phyloP scores from a whole-genome alignment of 2,329 filamentous ascomycete genomes.

The Orbilia blumenaviensis region DNA sequence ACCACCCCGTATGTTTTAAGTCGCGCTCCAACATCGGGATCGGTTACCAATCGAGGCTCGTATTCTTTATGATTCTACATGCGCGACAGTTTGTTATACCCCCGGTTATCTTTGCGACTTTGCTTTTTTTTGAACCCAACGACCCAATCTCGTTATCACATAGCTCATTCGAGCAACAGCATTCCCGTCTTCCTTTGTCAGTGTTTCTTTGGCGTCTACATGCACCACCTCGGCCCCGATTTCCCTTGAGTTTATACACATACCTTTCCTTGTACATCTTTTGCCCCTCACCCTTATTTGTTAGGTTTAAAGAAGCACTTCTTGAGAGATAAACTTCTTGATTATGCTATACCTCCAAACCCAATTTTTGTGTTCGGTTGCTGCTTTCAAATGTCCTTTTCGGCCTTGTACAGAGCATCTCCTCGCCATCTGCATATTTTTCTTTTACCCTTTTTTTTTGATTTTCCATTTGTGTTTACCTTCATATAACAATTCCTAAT shows the following conservation, averaged over 20 bases:
- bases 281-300: slow-evolving; percentile 20
- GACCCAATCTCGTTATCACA: slow-evolving; percentile 24
- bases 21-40: neutral
- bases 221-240: slow-evolving; percentile 50
- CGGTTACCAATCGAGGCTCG: neutral
- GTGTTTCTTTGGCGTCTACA: slow-evolving; percentile 53
- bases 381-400: slow-evolving; percentile 30
- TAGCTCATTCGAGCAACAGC: slow-evolving; percentile 30
- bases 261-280: slow-evolving; percentile 54
- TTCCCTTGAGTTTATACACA: slow-evolving; percentile 47
- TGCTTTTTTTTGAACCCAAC: neutral
- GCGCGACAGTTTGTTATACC: slow-evolving; percentile 25
- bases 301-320: neutral
- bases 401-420: slow-evolving; percentile 48
- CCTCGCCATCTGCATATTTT: slow-evolving; percentile 33
- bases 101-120: slow-evolving; percentile 19
- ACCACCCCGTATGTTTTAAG: neutral
- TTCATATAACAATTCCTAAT: slow-evolving; percentile 43
- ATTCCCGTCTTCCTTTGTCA: slow-evolving; percentile 45
- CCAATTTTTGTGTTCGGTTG: slow-evolving; percentile 1
- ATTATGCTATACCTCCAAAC: neutral
- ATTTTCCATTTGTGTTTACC: slow-evolving; percentile 14
- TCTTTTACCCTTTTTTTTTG: neutral
- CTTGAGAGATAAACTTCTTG: slow-evolving; percentile 2
- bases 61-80: slow-evolving; percentile 18